Percentiles rank a stretch among this genome's conserved stretches.
Evolutionary conservation across 73 alveolate genomes (phyloP).

Genomic region (Paramecium sonneborni): DNA sequence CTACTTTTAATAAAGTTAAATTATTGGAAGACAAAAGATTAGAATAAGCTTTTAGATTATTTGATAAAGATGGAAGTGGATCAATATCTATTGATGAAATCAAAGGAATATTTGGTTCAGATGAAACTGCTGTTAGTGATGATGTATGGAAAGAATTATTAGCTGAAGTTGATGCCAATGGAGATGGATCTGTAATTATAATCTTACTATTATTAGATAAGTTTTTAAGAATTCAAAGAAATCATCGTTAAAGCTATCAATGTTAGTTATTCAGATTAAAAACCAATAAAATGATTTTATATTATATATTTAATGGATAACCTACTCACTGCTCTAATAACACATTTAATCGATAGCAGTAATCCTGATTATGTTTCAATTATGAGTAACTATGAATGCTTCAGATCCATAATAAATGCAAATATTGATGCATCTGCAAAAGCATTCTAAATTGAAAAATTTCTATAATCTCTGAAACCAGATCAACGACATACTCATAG

Average conservation of each 20-base stretch:
- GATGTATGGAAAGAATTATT: conserved; percentile 75
- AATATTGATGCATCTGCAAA: background rate
- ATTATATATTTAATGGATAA: background rate
- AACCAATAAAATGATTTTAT: background rate
- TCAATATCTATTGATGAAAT: conserved; percentile 71
- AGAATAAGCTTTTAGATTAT: conserved; percentile 66
- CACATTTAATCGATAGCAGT: background rate
- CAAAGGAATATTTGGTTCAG: conserved; percentile 62
- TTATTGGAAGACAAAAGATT: conserved; percentile 57
- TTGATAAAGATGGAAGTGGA: conserved; percentile 80
- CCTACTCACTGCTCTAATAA: background rate
- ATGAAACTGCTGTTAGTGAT: background rate
- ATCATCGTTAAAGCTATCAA: conserved; percentile 25
- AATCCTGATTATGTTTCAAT: background rate
- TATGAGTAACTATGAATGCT: background rate
- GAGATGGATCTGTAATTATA: conserved; percentile 72
- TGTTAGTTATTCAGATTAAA: background rate
- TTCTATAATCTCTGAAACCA: background rate
- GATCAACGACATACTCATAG: background rate
- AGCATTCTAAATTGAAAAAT: background rate
- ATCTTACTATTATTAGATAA: background rate
- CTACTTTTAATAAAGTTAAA: conserved; percentile 56
- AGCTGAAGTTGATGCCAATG: conserved; percentile 77
- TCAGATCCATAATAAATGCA: background rate
- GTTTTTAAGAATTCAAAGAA: conserved; percentile 52